Evolutionary conservation across 2,329 filamentous ascomycete genomes (phyloP).

Genomic region (Fusarium torreyae): DNA sequence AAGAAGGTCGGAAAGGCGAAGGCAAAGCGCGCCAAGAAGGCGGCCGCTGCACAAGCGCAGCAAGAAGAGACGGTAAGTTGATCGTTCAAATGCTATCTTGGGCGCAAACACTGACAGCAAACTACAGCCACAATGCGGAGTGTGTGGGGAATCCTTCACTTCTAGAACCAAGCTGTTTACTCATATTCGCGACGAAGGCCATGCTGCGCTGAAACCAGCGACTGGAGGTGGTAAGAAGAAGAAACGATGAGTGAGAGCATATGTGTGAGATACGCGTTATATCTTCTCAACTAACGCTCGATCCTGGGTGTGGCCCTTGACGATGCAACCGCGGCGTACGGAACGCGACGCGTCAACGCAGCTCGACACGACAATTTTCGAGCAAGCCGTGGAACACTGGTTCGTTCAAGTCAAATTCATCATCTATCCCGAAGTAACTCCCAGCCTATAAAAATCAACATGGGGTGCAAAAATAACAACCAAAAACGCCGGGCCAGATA

Average conservation of each 20-base stretch:
- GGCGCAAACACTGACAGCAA: constrained; percentile 8
- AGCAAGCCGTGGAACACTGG: background rate
- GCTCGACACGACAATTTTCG: background rate
- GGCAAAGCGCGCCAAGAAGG: constrained; percentile 65
- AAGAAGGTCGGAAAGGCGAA: constrained; percentile 68
- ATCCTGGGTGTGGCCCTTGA: background rate
- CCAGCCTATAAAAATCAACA: constrained; percentile 19
- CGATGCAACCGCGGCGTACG: background rate
- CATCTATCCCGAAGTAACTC: constrained; percentile 46
- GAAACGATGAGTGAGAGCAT: constrained; percentile 50
- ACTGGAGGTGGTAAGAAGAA: constrained; percentile 55
- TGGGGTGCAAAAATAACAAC: constrained; percentile 23
- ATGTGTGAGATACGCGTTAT: background rate
- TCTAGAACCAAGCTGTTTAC: constrained; percentile 81
- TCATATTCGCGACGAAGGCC: constrained; percentile 76
- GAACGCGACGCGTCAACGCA: background rate
- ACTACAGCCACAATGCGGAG: constrained; percentile 59
- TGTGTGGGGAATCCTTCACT: constrained; percentile 64
- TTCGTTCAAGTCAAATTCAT: constrained; percentile 37
- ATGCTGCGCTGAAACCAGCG: constrained; percentile 67
- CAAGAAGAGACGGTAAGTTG: constrained; percentile 56
- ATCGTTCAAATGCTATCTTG: background rate
- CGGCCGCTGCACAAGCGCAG: constrained; percentile 56
- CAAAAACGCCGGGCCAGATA: constrained; percentile 34
- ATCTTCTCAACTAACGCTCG: background rate